phyloP scores from a whole-genome alignment of 345 rosid genomes.

The Reutealis trisperma region DNA sequence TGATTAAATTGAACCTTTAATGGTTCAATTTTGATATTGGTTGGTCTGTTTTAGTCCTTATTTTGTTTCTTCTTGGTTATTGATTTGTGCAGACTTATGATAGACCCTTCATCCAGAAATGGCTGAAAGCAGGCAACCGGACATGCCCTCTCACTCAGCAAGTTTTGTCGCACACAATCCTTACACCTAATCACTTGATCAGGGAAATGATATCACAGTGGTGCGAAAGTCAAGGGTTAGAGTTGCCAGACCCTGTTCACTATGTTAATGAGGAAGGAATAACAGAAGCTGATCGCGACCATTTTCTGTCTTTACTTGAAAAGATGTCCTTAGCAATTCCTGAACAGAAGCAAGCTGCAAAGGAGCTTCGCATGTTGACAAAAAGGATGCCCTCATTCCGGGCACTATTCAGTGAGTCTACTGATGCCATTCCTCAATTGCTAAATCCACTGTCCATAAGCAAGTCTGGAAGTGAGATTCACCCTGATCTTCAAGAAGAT shows the following conservation, averaged over 20 bases:
- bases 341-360: conserved; percentile 79
- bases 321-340: conserved; percentile 53
- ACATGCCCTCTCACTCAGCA: conserved; percentile 88
- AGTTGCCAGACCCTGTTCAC: conserved; percentile 39
- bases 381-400: conserved; percentile 73
- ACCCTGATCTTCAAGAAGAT: conserved; percentile 80
- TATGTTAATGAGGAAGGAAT: conserved; percentile 49
- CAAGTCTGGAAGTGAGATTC: conserved; percentile 36
- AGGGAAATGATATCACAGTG: conserved; percentile 81
- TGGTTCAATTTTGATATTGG: background rate
- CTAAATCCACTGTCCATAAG: conserved; percentile 52
- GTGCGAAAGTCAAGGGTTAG: conserved; percentile 66
- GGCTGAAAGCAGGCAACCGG: conserved; percentile 79
- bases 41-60: conserved; percentile 4
- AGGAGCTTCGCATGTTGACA: conserved; percentile 72
- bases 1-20: background rate
- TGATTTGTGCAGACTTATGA: conserved; percentile 77
- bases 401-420: conserved; percentile 66
- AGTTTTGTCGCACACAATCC: conserved; percentile 69
- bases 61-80: background rate
- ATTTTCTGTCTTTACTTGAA: conserved; percentile 58
- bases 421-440: conserved; percentile 60
- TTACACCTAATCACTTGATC: conserved; percentile 72
- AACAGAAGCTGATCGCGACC: conserved; percentile 60
- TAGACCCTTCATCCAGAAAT: conserved; percentile 71